Percentiles rank a stretch among this genome's conserved stretches.
Conservation (phyloP, 371 early-diverging fungal species). For the Homolaphlyctis polyrhiza region DNA sequence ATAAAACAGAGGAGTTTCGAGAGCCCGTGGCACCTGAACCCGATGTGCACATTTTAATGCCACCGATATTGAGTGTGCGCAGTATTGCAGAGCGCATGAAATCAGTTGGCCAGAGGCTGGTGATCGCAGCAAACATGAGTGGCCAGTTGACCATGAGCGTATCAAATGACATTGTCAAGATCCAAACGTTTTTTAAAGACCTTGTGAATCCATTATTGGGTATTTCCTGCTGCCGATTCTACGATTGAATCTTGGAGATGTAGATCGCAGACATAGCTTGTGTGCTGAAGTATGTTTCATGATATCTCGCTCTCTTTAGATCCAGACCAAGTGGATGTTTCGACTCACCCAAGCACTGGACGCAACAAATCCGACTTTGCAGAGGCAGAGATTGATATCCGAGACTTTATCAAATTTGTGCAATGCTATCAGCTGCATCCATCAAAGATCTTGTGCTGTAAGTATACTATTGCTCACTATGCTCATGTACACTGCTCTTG, state of each 20-base stretch:
- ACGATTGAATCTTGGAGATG: too few relatives aligned
- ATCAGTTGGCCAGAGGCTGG: constrained; percentile 37
- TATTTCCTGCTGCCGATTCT: constrained; percentile 12
- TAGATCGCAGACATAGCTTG: too few relatives aligned
- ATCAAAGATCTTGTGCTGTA: constrained; percentile 49
- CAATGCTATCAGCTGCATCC: constrained; percentile 52
- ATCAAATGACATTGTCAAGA: constrained; percentile 36
- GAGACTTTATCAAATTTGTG: constrained; percentile 55
- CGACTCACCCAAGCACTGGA: constrained; percentile 18
- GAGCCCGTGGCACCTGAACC: constrained; percentile 27
- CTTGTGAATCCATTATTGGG: constrained; percentile 48
- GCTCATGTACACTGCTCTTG: not conserved
- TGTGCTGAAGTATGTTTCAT: constrained; percentile 4
- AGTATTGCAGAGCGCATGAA: constrained; percentile 43
- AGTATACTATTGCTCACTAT: not conserved
- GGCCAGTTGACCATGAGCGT: constrained; percentile 45
- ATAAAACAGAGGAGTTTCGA: constrained; percentile 10
- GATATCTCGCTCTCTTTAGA: constrained; percentile 11
- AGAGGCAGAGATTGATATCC: constrained; percentile 40
- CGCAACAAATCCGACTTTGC: constrained; percentile 32
- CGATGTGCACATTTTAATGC: constrained; percentile 48
- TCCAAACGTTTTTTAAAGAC: constrained; percentile 42
- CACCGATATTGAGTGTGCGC: constrained; percentile 34
- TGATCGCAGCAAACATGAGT: constrained; percentile 51
- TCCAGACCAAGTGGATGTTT: constrained; percentile 17